Percentiles rank a stretch among this genome's conserved stretches.
Evolutionary conservation across 1,284 basidiomycete species (phyloP).

Genomic region (Abortiporus biennis): DNA sequence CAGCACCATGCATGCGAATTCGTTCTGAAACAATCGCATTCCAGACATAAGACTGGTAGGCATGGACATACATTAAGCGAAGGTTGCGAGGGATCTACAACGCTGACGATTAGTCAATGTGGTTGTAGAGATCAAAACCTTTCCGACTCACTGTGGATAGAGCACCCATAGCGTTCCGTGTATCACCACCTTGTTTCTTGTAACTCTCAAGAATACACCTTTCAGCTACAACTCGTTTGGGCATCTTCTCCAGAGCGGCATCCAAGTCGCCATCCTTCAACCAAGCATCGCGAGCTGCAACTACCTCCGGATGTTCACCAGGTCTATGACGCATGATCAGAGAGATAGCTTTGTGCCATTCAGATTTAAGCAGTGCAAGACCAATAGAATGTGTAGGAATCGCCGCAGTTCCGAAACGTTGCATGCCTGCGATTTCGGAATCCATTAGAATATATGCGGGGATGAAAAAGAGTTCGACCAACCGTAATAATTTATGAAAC

Average conservation of each 20-base stretch:
- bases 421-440: slow-evolving; percentile 74
- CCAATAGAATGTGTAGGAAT: slow-evolving; percentile 95
- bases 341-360: slow-evolving; percentile 87
- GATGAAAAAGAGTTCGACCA: too few species aligned
- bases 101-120: not conserved
- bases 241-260: slow-evolving; percentile 78
- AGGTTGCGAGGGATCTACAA: slow-evolving; percentile 89
- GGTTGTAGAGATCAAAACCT: slow-evolving; percentile 1
- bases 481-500: slow-evolving; percentile 99
- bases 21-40: slow-evolving; percentile 94
- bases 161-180: slow-evolving; percentile 80
- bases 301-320: slow-evolving; percentile 87
- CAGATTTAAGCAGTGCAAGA: slow-evolving; percentile 78
- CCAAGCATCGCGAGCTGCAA: slow-evolving; percentile 78
- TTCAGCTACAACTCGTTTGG: slow-evolving; percentile 88
- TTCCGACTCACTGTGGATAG: slow-evolving; percentile 64
- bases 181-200: slow-evolving; percentile 73
- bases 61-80: slow-evolving; percentile 96
- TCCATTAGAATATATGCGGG: slow-evolving; percentile 2
- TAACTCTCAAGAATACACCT: slow-evolving; percentile 88
- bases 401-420: slow-evolving; percentile 95
- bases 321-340: slow-evolving; percentile 77
- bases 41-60: slow-evolving; percentile 99
- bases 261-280: slow-evolving; percentile 71
- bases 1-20: slow-evolving; percentile 72